Evolutionary conservation across 768 basidiomycete species (phyloP).

Genomic region (Lactarius tabidus): DNA sequence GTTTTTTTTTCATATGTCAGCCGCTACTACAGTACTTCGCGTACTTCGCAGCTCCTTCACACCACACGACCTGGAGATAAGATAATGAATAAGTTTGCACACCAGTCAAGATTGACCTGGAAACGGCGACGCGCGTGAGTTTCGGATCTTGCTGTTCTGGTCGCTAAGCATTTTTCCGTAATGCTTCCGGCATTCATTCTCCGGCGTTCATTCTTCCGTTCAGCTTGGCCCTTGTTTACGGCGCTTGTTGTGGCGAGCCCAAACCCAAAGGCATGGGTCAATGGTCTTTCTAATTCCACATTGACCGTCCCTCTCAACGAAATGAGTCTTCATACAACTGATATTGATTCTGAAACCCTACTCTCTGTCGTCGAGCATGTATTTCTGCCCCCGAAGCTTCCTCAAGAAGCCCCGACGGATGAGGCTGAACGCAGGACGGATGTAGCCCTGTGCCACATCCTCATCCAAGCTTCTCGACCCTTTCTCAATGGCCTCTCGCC

Average conservation of each 20-base stretch:
- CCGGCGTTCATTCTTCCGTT: too few species aligned
- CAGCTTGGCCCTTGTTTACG: neutral
- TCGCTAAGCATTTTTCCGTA: too few species aligned
- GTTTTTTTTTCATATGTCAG: too few species aligned
- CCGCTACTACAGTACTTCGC: too few species aligned
- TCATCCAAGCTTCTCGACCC: neutral
- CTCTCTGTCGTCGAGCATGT: constrained; percentile 13
- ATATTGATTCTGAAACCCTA: neutral
- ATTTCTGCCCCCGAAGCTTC: constrained; percentile 19
- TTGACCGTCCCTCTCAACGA: neutral
- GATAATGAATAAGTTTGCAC: too few species aligned
- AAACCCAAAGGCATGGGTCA: neutral
- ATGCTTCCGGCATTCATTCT: too few species aligned
- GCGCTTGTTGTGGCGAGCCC: neutral
- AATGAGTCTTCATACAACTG: neutral
- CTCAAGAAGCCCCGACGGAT: constrained; percentile 2
- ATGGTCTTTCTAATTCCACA: neutral
- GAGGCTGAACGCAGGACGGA: neutral
- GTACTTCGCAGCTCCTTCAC: too few species aligned
- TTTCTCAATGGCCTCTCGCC: neutral
- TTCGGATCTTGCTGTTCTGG: too few species aligned
- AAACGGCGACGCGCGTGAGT: too few species aligned
- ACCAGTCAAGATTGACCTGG: too few species aligned
- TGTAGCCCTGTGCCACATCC: constrained; percentile 5
- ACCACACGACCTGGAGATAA: too few species aligned